Base-by-base conservation (phyloP, 2,329 filamentous ascomycete genomes). In the Sodiomyces alkalinus region DNA sequence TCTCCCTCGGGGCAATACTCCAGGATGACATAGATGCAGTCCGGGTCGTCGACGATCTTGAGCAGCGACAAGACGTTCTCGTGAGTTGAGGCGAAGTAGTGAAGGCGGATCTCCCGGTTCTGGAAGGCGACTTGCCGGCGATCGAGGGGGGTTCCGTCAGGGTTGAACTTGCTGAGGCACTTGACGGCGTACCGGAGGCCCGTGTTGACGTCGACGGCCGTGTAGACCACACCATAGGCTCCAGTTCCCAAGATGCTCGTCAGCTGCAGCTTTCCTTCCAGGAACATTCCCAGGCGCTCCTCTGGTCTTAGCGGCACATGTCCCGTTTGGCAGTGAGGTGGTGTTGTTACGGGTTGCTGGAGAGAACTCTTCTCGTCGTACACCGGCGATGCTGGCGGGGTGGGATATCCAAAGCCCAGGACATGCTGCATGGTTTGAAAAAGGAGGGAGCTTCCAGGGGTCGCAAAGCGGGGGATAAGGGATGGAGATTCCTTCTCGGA, bases 1-100 rank as follows among this genome's bases (percentile, higher is more conserved):
- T 98, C 90, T 47, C 90, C 90, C 53, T 96, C 90, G 6, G 85
- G 83, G 60, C 87, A 96, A 55, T 86, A 96, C 55, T 98, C 90
- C 51, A 98, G 69, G 40, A 98, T 80, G 44, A 96, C 87, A 56
- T 83, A 96, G 39, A 86, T 92, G 66, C 85, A 94, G 53, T 94
- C 85, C 35, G 71, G 64, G 45, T 80, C 78, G 55, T 93, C 83
- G 61, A 96, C 73, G 47, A 96, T 93, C 64, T 90, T 86, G 42
- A 83, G 66, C 64, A 98, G 72, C 42, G 85, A 90, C 36, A 96
- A 85, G 38, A 98, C 81, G 52, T 94, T 94, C 46, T 76, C 74
- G 51, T 98, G 90, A 36, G 75, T 74, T 41, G 83, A 92, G 33
- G 85, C 90, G 52, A 74, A 60, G 56, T 92, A 81, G 58, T 98